Conservation (phyloP, 441 rosid genomes). For the Bruguiera hainesii region DNA sequence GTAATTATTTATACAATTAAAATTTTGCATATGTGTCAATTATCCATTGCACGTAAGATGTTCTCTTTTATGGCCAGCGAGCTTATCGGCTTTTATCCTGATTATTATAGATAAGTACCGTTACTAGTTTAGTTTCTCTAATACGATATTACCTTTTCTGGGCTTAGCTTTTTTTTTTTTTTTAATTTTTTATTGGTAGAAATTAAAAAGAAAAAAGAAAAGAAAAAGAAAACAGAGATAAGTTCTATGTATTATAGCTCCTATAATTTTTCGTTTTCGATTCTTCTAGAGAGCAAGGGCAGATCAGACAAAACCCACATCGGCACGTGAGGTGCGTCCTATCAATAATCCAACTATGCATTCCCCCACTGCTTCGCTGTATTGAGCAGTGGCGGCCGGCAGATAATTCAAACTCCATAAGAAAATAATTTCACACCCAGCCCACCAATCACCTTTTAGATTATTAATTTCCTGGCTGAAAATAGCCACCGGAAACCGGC, state of each 20-base stretch:
- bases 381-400: slow-evolving; percentile 13
- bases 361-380: slow-evolving; percentile 12
- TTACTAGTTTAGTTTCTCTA: not conserved
- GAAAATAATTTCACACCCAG: slow-evolving; percentile 8
- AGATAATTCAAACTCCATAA: not conserved
- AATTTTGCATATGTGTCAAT: too few species aligned
- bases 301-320: slow-evolving; percentile 12
- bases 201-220: not conserved
- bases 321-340: slow-evolving; percentile 18
- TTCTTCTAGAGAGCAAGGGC: slow-evolving; percentile 14
- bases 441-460: slow-evolving; percentile 26
- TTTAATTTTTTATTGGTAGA: not conserved
- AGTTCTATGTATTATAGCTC: too few species aligned
- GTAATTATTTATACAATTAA: too few species aligned
- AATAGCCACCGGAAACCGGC: slow-evolving; percentile 29
- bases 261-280: slow-evolving; percentile 4
- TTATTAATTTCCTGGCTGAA: not conserved
- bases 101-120: too few species aligned
- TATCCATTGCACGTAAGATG: too few species aligned
- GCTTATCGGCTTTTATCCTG: not conserved
- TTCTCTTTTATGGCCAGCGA: too few species aligned
- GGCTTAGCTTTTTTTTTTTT: too few species aligned
- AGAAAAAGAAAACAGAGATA: not conserved
- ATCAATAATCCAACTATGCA: slow-evolving; percentile 7
- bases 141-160: not conserved